A percentile compares a stretch with the other conserved stretches of the same genome.
These are phyloP conservation scores for Xylaria sp. DNA, from an alignment of 2,329 filamentous ascomycete genomes.

Conservation along the genomic window DNA sequence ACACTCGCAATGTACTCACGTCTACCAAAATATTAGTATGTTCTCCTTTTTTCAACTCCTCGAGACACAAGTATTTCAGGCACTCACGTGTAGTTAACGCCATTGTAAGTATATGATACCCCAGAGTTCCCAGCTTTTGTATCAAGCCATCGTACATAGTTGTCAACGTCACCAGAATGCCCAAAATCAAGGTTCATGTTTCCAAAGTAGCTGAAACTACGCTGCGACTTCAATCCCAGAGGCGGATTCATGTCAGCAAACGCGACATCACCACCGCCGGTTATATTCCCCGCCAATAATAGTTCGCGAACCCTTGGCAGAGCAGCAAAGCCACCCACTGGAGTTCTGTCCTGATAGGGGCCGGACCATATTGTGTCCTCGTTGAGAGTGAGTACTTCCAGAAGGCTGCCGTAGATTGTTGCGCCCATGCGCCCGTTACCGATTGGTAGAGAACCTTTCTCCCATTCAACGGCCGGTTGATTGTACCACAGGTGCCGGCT, in stretches of 20 bases:
- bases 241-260: conserved; percentile 1
- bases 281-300: conserved; percentile 6
- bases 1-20: conserved; percentile 18
- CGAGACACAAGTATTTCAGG: not conserved
- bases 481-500: conserved; percentile 16
- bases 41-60: not conserved
- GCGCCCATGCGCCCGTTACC: conserved; percentile 22
- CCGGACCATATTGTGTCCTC: conserved; percentile 18
- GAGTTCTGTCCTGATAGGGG: conserved; percentile 8
- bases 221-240: not conserved
- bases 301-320: not conserved
- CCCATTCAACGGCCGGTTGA: conserved; percentile 3
- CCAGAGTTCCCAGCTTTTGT: conserved; percentile 8
- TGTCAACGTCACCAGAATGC: not conserved
- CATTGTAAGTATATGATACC: conserved; percentile 1
- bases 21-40: not conserved
- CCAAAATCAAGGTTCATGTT: conserved; percentile 11
- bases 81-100: conserved; percentile 14
- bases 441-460: conserved; percentile 15
- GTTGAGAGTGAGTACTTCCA: conserved; percentile 1
- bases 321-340: not conserved
- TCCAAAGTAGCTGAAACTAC: conserved; percentile 11
- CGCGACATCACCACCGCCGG: not conserved
- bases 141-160: conserved; percentile 12
- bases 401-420: conserved; percentile 5